Evolutionary conservation across 23 red algal genomes (phyloP).

Genomic region (Pyropia yezoensis): DNA sequence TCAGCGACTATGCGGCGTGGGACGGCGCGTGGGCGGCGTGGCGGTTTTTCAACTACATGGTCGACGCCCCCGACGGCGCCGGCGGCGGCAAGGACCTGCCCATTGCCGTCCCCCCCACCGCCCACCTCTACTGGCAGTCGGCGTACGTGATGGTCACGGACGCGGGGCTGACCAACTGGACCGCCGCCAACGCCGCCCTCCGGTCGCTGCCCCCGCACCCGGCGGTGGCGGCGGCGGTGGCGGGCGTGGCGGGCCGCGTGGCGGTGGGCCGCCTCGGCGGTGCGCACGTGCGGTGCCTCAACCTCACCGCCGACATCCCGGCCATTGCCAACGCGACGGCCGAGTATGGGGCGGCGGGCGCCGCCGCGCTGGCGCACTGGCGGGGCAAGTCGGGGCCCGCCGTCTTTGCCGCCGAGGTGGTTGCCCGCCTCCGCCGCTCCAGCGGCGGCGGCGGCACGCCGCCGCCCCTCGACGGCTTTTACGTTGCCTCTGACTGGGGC

Average conservation of each 20-base stretch:
- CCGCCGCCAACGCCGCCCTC: conserved; percentile 17
- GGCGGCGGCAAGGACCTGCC: conserved; percentile 35
- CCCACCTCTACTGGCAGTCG: conserved; percentile 40
- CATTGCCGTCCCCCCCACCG: neutral
- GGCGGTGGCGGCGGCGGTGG: conserved; percentile 12
- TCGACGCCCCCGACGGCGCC: conserved; percentile 10
- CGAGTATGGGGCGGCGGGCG: conserved; percentile 25
- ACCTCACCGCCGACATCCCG: conserved; percentile 22
- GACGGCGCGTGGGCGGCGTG: conserved; percentile 34
- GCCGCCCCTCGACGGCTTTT: neutral
- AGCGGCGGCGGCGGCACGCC: neutral
- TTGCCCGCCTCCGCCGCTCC: neutral
- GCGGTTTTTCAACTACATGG: conserved; percentile 70
- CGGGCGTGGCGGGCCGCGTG: neutral
- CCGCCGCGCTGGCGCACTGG: conserved; percentile 27
- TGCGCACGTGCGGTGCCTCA: conserved; percentile 43
- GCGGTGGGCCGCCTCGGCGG: conserved; percentile 12
- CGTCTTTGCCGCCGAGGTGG: conserved; percentile 22
- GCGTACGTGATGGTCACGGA: conserved; percentile 56
- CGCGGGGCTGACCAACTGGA: conserved; percentile 5
- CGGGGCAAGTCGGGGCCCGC: conserved; percentile 23
- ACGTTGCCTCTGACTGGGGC: conserved; percentile 15
- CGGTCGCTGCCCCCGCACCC: conserved; percentile 9
- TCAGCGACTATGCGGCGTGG: conserved; percentile 14
- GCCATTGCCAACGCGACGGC: neutral